phyloP scores from a whole-genome alignment of 192 early-diverging fungal genomes.

The Rhizoclosmatium sp. region DNA sequence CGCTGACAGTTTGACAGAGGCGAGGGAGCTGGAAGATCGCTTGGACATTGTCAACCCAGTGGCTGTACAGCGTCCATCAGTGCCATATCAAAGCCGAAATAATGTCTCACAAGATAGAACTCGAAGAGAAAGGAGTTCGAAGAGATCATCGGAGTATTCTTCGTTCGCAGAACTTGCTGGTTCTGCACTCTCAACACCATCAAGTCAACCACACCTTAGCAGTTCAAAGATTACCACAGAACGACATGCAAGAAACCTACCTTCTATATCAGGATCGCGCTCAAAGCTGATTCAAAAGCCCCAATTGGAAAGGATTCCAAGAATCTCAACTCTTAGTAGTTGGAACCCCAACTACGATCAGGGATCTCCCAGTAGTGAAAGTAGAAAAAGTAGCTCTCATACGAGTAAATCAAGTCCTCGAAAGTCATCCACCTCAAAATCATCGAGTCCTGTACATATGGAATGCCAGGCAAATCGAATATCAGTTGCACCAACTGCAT shows the following conservation, averaged over 20 bases:
- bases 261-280: conserved; percentile 1
- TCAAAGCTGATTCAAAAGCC: neutral
- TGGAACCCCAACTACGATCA: conserved; percentile 13
- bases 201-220: neutral
- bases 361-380: neutral
- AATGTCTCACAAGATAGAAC: neutral
- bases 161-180: neutral
- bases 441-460: conserved; percentile 4
- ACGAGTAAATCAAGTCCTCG: neutral
- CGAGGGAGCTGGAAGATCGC: conserved; percentile 16
- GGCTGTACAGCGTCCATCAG: neutral
- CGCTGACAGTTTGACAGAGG: conserved; percentile 18
- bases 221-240: neutral
- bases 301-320: neutral
- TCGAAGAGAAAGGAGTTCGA: too few relatives aligned
- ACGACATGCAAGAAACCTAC: neutral
- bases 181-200: neutral
- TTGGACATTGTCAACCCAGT: conserved; percentile 23
- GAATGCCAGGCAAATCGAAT: neutral
- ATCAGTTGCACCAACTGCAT: neutral
- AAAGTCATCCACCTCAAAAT: neutral
- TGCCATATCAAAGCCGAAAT: neutral
- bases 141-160: neutral
- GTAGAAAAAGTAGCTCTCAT: neutral
- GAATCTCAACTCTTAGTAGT: neutral